Evolutionary conservation across 1,139 yeast species (phyloP).

Genomic region (Entelexis paramagnoliae): DNA sequence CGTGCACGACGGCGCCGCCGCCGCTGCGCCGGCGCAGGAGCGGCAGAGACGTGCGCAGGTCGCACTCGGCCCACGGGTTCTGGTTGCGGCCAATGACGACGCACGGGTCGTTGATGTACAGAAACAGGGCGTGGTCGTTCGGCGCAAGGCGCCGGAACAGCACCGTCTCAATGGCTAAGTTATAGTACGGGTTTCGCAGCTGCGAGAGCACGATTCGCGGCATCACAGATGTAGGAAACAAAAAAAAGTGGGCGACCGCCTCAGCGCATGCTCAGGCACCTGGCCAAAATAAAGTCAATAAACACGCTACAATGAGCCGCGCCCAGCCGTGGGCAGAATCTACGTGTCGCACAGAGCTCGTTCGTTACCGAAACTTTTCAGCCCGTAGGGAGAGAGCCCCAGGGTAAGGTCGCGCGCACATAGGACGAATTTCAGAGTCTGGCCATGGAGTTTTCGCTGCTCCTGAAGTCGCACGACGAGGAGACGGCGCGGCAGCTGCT

Average conservation of each 20-base stretch:
- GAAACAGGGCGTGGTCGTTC: conserved; percentile 43
- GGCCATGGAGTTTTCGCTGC: conserved; percentile 39
- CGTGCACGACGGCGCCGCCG: conserved; percentile 97
- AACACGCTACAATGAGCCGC: too few species aligned
- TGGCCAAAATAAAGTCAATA: too few species aligned
- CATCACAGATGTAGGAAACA: background rate
- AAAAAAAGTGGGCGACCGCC: background rate
- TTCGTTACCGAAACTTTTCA: background rate
- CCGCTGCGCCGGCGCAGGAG: conserved; percentile 75
- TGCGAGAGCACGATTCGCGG: conserved; percentile 36
- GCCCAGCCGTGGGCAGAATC: too few species aligned
- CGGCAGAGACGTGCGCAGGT: conserved; percentile 60
- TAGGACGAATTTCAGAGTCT: too few species aligned
- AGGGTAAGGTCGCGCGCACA: conserved; percentile 2
- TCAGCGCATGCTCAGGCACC: background rate
- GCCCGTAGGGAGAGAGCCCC: too few species aligned
- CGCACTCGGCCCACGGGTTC: conserved; percentile 84
- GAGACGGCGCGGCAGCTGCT: conserved; percentile 42
- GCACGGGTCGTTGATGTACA: conserved; percentile 72
- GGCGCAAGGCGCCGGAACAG: conserved; percentile 41
- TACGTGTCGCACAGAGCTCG: too few species aligned
- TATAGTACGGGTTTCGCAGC: conserved; percentile 52
- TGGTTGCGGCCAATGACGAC: conserved; percentile 95
- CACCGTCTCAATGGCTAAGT: conserved; percentile 75
- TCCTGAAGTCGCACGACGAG: conserved; percentile 41